Evolutionary conservation across 495 filamentous ascomycete species (phyloP), one percentile per base, ranked within the genome.

Genomic region (Xeromyces bisporus): DNA sequence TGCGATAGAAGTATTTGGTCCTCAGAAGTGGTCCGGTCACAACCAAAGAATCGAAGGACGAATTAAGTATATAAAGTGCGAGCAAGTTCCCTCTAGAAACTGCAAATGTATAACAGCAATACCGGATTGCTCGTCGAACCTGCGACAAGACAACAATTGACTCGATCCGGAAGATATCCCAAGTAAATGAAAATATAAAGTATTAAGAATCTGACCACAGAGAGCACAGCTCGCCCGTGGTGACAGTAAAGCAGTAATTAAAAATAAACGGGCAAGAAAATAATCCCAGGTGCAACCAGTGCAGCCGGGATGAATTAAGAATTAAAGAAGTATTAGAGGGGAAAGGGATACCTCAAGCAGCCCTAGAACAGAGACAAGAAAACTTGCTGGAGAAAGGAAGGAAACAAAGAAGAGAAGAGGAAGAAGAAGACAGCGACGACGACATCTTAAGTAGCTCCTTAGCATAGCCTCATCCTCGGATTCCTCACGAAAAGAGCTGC

Each of bases 351-450:
- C 26, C 7, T 71, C 73, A 72, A 72, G 59, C 64, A 66, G 20
- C 20, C 9, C 9, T 9, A 9, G n/a, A n/a, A n/a, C n/a, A 21
- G 20, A 21, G 9, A 21, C 20, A 21, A 21, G 20, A 21, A 4
- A 21, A 4, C 77, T 80, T 80, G 77, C 77, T 75, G 69, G 63
- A 67, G 74, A 75, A 60, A 63, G 43, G 50, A 69, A 74, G 50
- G 57, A 50, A 54, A 48, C 53, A 45, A 51, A 43, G 20, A 4
- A 9, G 45, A 41, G 47, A 42, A 42, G 36, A 53, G 52, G 43
- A 37, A 35, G 18, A 12, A 40, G 41, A 42, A 43, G 31, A 50
- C 39, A 41, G 18, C 13, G 3, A 29, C 6, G 20, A 21, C 5
- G 20, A 21, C 20, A 21, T 21, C 20, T 21, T 21, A 21, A 21